phyloP scores from a whole-genome alignment of 352 stramenopile genomes.

The Globisporangium spiculum region DNA sequence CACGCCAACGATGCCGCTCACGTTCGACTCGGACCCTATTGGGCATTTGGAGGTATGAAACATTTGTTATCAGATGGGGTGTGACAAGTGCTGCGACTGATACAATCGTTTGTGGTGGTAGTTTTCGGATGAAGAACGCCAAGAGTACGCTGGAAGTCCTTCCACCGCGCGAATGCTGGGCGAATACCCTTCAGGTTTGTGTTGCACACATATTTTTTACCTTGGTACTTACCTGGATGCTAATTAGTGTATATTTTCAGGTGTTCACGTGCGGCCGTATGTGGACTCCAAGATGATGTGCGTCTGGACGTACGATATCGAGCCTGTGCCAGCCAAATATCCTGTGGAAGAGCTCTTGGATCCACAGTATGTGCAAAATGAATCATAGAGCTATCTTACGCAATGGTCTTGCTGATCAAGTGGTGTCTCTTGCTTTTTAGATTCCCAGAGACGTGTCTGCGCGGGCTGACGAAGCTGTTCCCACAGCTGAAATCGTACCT shows the following conservation, averaged over 20 bases:
- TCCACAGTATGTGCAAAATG: conserved; percentile 29
- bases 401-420: neutral
- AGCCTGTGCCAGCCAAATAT: conserved; percentile 55
- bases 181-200: conserved; percentile 46
- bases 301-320: conserved; percentile 78
- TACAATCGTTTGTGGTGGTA: conserved; percentile 11
- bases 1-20: conserved; percentile 53
- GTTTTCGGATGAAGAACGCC: conserved; percentile 54
- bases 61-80: neutral
- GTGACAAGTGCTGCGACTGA: neutral
- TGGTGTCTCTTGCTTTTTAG: conserved; percentile 17
- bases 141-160: conserved; percentile 34
- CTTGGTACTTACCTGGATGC: neutral
- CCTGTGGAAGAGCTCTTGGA: conserved; percentile 66
- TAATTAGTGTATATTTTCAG: conserved; percentile 15
- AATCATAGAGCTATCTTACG: neutral
- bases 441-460: conserved; percentile 68
- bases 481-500: conserved; percentile 66
- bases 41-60: conserved; percentile 48
- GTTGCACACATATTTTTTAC: too few species aligned
- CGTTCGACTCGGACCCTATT: conserved; percentile 71
- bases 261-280: conserved; percentile 71
- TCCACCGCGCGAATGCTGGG: conserved; percentile 43
- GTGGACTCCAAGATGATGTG: conserved; percentile 59
- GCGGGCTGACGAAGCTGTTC: conserved; percentile 54